Evolutionary conservation across 2,329 filamentous ascomycete species (phyloP).

Genomic region (Juglanconis juglandina): DNA sequence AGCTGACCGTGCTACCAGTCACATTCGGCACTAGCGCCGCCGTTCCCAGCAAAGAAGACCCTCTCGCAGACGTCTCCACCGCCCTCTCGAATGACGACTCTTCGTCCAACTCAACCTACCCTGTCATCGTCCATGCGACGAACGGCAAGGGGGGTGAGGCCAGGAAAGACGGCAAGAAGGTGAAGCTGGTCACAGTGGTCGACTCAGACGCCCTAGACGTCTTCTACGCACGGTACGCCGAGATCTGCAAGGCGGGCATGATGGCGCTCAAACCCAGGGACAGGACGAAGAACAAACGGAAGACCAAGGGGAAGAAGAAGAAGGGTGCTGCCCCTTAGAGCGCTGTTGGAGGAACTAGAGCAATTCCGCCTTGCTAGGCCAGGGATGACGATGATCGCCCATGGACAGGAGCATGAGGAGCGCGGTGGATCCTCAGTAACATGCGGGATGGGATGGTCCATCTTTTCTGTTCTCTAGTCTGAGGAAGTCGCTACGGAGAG

Average conservation of each 20-base stretch:
- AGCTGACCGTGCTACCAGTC: conserved; percentile 31
- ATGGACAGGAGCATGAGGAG: not conserved
- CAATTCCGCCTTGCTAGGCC: not conserved
- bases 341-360: too few species aligned
- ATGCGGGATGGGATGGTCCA: not conserved
- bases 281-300: conserved; percentile 79
- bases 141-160: conserved; percentile 66
- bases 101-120: conserved; percentile 25
- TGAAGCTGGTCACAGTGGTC: conserved; percentile 82
- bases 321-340: conserved; percentile 21
- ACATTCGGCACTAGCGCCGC: conserved; percentile 42
- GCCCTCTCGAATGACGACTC: conserved; percentile 46
- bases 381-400: not conserved
- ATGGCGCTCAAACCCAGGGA: conserved; percentile 86
- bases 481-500: not conserved
- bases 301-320: conserved; percentile 68
- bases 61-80: conserved; percentile 59
- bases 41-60: conserved; percentile 42
- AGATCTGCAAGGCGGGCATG: conserved; percentile 89
- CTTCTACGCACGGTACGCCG: conserved; percentile 84
- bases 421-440: not conserved
- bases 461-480: not conserved
- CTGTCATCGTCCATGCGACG: conserved; percentile 78
- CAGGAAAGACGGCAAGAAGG: conserved; percentile 49
- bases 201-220: conserved; percentile 69